Conservation (phyloP, 371 early-diverging fungal genomes). For the Mucor sp. region DNA sequence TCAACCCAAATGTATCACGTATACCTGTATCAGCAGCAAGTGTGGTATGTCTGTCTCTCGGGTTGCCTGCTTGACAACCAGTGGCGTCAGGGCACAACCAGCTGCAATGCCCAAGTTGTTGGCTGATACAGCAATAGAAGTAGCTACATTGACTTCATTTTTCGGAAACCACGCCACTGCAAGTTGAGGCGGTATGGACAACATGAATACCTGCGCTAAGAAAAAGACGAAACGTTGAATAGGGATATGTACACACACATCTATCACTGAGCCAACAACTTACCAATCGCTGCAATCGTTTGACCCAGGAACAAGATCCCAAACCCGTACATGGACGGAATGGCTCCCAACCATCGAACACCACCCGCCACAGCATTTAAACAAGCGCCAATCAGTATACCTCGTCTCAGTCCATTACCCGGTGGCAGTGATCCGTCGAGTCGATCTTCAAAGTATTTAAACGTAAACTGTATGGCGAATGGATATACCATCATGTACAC, state of each 20-base stretch:
- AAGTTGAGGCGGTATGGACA: slow-evolving; percentile 53
- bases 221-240: background rate
- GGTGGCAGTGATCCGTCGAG: background rate
- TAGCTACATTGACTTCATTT: slow-evolving; percentile 46
- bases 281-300: slow-evolving; percentile 52
- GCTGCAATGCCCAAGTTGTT: slow-evolving; percentile 55
- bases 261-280: background rate
- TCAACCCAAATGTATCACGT: too few species aligned
- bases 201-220: slow-evolving; percentile 54
- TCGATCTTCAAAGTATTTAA: slow-evolving; percentile 46
- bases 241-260: too few species aligned
- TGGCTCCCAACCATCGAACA: slow-evolving; percentile 48
- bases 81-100: slow-evolving; percentile 53
- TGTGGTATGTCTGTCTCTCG: slow-evolving; percentile 42
- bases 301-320: slow-evolving; percentile 46
- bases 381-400: slow-evolving; percentile 49
- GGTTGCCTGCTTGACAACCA: slow-evolving; percentile 38
- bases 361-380: slow-evolving; percentile 44
- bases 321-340: slow-evolving; percentile 38
- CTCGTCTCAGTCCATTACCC: slow-evolving; percentile 45
- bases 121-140: slow-evolving; percentile 52
- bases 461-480: slow-evolving; percentile 45
- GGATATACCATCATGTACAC: slow-evolving; percentile 57
- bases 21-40: slow-evolving; percentile 44
- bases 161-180: slow-evolving; percentile 57